Percentiles rank a stretch among this genome's conserved stretches.
phyloP scores from a whole-genome alignment of 805 yeast genomes.

The Candida koratica region DNA sequence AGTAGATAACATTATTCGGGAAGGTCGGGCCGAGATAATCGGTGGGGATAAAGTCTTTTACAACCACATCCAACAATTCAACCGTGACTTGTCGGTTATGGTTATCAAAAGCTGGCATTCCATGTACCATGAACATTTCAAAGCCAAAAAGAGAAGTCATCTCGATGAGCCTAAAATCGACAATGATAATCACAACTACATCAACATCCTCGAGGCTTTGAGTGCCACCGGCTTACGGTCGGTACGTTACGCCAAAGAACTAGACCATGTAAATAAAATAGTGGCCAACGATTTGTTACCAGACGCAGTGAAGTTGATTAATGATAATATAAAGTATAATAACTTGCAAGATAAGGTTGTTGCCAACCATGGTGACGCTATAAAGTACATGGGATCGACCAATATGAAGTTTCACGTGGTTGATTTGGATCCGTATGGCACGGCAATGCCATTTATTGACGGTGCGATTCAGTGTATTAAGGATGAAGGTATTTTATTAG shows the following conservation, averaged over 20 bases:
- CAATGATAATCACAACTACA: slow-evolving; percentile 25
- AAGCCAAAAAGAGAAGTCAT: slow-evolving; percentile 12
- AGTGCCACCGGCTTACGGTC: slow-evolving; percentile 96
- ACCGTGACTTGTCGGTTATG: slow-evolving; percentile 82
- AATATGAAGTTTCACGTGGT: slow-evolving; percentile 68
- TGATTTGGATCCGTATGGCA: slow-evolving; percentile 96
- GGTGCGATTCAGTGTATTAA: slow-evolving; percentile 81
- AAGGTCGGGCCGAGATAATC: slow-evolving; percentile 81
- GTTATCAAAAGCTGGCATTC: slow-evolving; percentile 86
- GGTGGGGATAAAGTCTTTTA: slow-evolving; percentile 83
- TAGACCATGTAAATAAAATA: slow-evolving; percentile 67
- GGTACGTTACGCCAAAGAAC: slow-evolving; percentile 86
- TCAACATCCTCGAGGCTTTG: slow-evolving; percentile 80
- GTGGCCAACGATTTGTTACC: slow-evolving; percentile 87
- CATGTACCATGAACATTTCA: slow-evolving; percentile 14
- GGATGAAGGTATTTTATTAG: slow-evolving; percentile 80
- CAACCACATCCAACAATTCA: slow-evolving; percentile 95
- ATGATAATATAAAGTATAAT: slow-evolving; percentile 67
- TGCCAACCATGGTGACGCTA: slow-evolving; percentile 88
- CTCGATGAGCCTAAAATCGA: slow-evolving; percentile 11
- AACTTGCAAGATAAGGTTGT: slow-evolving; percentile 51
- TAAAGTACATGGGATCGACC: slow-evolving; percentile 57
- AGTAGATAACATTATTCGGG: slow-evolving; percentile 34
- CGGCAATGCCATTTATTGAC: slow-evolving; percentile 94
- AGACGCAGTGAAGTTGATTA: slow-evolving; percentile 80